A percentile compares a stretch with the other conserved stretches of the same genome.
Evolutionary conservation across 1,139 yeast species (phyloP).

Genomic region (Candida smagusa): DNA sequence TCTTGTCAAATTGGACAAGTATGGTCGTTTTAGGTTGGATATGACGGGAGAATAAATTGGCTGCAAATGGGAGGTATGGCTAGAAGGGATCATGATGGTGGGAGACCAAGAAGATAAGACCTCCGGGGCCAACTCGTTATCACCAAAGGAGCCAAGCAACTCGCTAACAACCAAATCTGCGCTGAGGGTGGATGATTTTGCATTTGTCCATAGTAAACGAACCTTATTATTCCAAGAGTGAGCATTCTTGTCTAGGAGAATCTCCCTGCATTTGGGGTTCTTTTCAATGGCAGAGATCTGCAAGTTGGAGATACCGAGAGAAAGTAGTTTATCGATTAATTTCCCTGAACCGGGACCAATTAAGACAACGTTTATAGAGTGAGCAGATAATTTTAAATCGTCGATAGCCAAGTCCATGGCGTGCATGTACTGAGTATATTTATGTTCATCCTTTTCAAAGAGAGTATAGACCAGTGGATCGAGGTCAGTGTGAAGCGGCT

Average conservation of each 20-base stretch:
- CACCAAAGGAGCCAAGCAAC: conserved; percentile 85
- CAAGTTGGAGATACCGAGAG: conserved; percentile 16
- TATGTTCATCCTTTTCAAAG: conserved; percentile 67
- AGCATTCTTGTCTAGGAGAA: conserved; percentile 40
- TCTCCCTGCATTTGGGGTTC: conserved; percentile 58
- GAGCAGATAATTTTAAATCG: conserved; percentile 14
- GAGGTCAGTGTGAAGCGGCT: conserved; percentile 62
- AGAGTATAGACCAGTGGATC: conserved; percentile 58
- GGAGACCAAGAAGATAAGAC: conserved; percentile 32
- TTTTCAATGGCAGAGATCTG: conserved; percentile 53
- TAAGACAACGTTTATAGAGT: conserved; percentile 41
- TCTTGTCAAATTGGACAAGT: conserved; percentile 58
- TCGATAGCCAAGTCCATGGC: conserved; percentile 62
- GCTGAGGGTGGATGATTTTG: neutral
- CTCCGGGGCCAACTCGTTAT: conserved; percentile 87
- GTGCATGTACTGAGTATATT: conserved; percentile 62
- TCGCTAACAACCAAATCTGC: conserved; percentile 70
- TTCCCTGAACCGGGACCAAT: conserved; percentile 93
- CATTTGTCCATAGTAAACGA: conserved; percentile 44
- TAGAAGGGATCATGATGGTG: conserved; percentile 61
- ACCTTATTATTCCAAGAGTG: conserved; percentile 47
- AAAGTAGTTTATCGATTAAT: conserved; percentile 53
- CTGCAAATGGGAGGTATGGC: conserved; percentile 56
- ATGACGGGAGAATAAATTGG: conserved; percentile 62
- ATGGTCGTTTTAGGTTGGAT: conserved; percentile 42